phyloP scores from a whole-genome alignment of 148 eudicot species.

The Polygonum aviculare region DNA sequence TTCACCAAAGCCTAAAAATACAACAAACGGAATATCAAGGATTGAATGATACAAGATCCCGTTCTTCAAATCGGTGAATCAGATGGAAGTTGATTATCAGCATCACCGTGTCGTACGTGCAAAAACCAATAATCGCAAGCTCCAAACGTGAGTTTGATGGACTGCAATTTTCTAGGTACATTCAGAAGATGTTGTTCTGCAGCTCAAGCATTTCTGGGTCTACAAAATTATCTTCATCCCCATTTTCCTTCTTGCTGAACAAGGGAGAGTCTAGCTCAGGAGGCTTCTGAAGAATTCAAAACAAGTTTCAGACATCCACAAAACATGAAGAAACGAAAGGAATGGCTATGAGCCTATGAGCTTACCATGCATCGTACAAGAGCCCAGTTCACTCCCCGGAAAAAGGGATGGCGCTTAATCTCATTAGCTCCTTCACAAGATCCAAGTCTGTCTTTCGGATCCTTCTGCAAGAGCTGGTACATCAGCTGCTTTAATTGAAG shows the following conservation, averaged over 20 bases:
- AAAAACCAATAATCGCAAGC: background rate
- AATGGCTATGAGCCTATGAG: background rate
- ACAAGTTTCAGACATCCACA: background rate
- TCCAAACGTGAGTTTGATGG: background rate
- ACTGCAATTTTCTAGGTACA: background rate
- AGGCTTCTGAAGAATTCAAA: constrained; percentile 40
- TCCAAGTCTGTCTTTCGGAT: constrained; percentile 80
- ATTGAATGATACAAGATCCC: background rate
- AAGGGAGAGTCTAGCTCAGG: constrained; percentile 64
- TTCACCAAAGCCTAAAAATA: background rate
- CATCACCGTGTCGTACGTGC: background rate
- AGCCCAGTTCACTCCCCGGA: constrained; percentile 89
- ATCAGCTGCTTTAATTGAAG: constrained; percentile 74
- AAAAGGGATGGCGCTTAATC: constrained; percentile 84
- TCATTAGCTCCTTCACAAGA: constrained; percentile 89
- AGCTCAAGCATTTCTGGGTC: constrained; percentile 75
- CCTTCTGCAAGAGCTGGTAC: constrained; percentile 72
- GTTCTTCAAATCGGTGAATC: background rate
- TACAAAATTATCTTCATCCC: constrained; percentile 29
- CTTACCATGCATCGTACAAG: constrained; percentile 84
- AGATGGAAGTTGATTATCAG: background rate
- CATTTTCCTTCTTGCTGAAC: constrained; percentile 29
- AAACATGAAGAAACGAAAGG: background rate
- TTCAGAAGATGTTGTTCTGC: constrained; percentile 72
- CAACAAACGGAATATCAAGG: background rate